phyloP scores from a whole-genome alignment of 1,139 yeast species.

The Meyerozyma smithsonii region DNA sequence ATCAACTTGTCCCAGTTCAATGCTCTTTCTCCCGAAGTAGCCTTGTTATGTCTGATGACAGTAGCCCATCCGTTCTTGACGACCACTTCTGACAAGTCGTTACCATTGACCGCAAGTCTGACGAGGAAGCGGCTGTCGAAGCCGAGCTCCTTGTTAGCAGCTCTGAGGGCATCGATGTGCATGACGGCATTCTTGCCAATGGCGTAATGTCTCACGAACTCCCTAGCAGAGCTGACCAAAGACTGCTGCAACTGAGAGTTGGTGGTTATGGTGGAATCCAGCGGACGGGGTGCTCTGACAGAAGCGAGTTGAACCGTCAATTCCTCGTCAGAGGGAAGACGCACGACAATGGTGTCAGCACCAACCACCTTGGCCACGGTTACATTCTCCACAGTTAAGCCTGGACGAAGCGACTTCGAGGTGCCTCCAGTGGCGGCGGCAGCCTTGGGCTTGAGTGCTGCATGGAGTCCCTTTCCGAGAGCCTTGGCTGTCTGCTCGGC shows the following conservation, averaged over 20 bases:
- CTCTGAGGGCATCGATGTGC: conserved; percentile 61
- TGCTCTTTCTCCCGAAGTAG: conserved; percentile 63
- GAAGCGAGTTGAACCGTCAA: conserved; percentile 70
- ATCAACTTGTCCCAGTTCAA: conserved; percentile 73
- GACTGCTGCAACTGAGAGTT: conserved; percentile 36
- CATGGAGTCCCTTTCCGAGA: conserved; percentile 61
- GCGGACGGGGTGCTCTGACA: conserved; percentile 64
- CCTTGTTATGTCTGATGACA: conserved; percentile 76
- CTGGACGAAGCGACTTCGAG: conserved; percentile 31
- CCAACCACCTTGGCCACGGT: conserved; percentile 57
- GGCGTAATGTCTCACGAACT: conserved; percentile 60
- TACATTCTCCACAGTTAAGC: conserved; percentile 48
- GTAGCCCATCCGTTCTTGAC: conserved; percentile 68
- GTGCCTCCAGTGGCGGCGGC: conserved; percentile 12
- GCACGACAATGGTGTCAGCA: conserved; percentile 62
- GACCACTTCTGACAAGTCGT: conserved; percentile 58
- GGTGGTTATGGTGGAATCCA: conserved; percentile 50
- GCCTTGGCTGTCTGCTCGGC: conserved; percentile 68
- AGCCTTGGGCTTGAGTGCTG: conserved; percentile 24
- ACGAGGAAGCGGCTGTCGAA: conserved; percentile 67
- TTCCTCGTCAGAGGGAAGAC: conserved; percentile 46
- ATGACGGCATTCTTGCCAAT: conserved; percentile 68
- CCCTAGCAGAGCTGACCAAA: conserved; percentile 62
- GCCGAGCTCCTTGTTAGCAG: conserved; percentile 51
- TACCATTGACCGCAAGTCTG: conserved; percentile 44